A percentile compares a stretch with the other conserved stretches of the same genome.
phyloP scores from a whole-genome alignment of 805 yeast species.

The Wickerhamiella kurtzmanii region DNA sequence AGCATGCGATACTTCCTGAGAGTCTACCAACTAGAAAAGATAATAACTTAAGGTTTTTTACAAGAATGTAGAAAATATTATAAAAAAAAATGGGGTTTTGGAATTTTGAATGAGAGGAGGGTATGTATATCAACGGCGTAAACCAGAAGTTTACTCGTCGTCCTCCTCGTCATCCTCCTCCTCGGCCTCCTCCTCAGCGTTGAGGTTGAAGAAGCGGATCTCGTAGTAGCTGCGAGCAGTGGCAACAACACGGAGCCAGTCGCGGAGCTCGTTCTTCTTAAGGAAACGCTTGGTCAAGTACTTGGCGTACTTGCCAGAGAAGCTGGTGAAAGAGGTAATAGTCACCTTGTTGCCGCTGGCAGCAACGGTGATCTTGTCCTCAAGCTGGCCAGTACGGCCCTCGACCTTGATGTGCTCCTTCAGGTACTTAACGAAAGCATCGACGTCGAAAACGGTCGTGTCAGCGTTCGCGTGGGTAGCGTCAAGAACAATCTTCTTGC shows the following conservation, averaged over 20 bases:
- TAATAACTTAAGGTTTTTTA: conserved; percentile 3
- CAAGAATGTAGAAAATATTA: neutral
- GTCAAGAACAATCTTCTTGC: conserved; percentile 79
- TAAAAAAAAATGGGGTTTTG: neutral
- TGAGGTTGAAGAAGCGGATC: conserved; percentile 98
- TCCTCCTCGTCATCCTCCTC: conserved; percentile 55
- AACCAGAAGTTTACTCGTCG: conserved; percentile 16
- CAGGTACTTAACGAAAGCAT: conserved; percentile 94
- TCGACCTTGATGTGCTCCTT: conserved; percentile 99
- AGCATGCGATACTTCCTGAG: conserved; percentile 81
- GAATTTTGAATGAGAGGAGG: conserved; percentile 1
- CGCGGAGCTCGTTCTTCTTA: conserved; percentile 99
- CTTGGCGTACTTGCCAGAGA: conserved; percentile 99
- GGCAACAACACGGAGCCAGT: conserved; percentile 98
- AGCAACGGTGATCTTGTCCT: conserved; percentile 73
- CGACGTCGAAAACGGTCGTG: conserved; percentile 95
- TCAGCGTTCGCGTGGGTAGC: conserved; percentile 95
- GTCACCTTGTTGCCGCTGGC: conserved; percentile 78
- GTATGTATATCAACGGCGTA: neutral
- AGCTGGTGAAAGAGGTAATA: conserved; percentile 83
- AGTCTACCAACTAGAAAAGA: conserved; percentile 39
- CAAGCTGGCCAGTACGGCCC: conserved; percentile 91
- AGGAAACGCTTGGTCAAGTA: conserved; percentile 99
- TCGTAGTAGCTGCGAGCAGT: conserved; percentile 90
- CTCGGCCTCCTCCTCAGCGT: conserved; percentile 88